Evolutionary conservation across 2,329 filamentous ascomycete species (phyloP), one percentile per base, ranked within the genome.

Genomic region (Tolypocladium nubicola): DNA sequence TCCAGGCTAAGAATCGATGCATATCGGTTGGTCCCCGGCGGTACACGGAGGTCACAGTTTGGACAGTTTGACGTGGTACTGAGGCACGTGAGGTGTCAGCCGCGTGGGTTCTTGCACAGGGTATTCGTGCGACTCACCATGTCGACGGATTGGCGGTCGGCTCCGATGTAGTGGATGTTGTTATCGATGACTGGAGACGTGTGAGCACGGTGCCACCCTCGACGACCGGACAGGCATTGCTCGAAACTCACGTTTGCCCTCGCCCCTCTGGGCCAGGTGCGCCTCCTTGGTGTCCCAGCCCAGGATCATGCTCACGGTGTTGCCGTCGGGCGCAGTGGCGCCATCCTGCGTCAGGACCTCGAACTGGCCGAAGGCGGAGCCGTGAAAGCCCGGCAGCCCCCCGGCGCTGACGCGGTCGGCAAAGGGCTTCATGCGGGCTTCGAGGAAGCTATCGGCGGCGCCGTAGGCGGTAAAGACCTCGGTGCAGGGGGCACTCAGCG

Each of bases 211-310:
- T 16, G 6, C 37, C 37, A 38, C 37, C 13, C 37, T 38, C 37
- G 37, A 38, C 13, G 16, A 16, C 37, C 5, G 14, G 37, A 38
- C 37, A 38, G 37, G 14, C 4, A 13, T 14, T 3, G 41, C n/a
- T 7, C 21, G 23, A 35, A n/a, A 61, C 68, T 54, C 60, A 70
- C 70, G 58, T 56, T 66, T 71, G 11, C 64, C 66, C 19, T 64
- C 63, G 30, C 65, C 68, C 37, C 66, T 68, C 56, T 72, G 63
- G 19, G 67, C 64, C 38, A 71, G 45, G 61, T 75, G 73, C 23
- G 68, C 72, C 43, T 71, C 70, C 60, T 66, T 71, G 59, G 67
- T 71, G 21, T 75, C 71, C 73, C 73, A 75, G 6, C 73, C 73
- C 41, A 75, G 58, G 30, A 75, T 58, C 58, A 73, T 61, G 56